Conservation (phyloP, 345 rosid species). For the Salix brachista region DNA sequence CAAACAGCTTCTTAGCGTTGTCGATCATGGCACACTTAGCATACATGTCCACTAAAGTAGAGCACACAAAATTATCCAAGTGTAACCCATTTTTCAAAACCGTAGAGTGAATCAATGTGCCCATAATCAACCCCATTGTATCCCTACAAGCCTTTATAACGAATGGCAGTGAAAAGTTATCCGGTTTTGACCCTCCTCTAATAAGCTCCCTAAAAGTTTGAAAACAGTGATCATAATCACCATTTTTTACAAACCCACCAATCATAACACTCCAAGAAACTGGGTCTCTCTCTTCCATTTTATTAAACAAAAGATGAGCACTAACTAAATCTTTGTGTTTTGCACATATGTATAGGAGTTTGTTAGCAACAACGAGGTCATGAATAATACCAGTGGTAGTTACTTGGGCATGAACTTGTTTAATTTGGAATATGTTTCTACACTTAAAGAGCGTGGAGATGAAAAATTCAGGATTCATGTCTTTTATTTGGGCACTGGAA, state of each 20-base stretch:
- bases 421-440: slow-evolving; percentile 36
- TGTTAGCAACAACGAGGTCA: slow-evolving; percentile 41
- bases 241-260: slow-evolving; percentile 51
- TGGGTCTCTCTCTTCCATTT: slow-evolving; percentile 43
- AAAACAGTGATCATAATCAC: slow-evolving; percentile 43
- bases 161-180: slow-evolving; percentile 50
- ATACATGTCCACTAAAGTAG: slow-evolving; percentile 56
- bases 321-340: slow-evolving; percentile 29
- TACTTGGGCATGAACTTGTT: slow-evolving; percentile 47
- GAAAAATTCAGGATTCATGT: slow-evolving; percentile 25
- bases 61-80: slow-evolving; percentile 44
- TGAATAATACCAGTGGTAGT: slow-evolving; percentile 38
- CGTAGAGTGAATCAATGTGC: slow-evolving; percentile 47
- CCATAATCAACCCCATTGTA: slow-evolving; percentile 32
- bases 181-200: slow-evolving; percentile 40
- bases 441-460: slow-evolving; percentile 37
- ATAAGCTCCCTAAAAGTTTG: slow-evolving; percentile 50
- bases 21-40: slow-evolving; percentile 41
- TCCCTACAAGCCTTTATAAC: slow-evolving; percentile 57
- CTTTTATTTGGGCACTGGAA: no score
- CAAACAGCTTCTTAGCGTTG: slow-evolving; percentile 48
- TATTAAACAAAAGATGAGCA: slow-evolving; percentile 41
- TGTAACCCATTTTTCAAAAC: slow-evolving; percentile 47
- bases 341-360: slow-evolving; percentile 41
- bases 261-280: slow-evolving; percentile 68